Evolutionary conservation across 2,329 filamentous ascomycete species (phyloP).

Genomic region (Colletotrichum brevisporum): DNA sequence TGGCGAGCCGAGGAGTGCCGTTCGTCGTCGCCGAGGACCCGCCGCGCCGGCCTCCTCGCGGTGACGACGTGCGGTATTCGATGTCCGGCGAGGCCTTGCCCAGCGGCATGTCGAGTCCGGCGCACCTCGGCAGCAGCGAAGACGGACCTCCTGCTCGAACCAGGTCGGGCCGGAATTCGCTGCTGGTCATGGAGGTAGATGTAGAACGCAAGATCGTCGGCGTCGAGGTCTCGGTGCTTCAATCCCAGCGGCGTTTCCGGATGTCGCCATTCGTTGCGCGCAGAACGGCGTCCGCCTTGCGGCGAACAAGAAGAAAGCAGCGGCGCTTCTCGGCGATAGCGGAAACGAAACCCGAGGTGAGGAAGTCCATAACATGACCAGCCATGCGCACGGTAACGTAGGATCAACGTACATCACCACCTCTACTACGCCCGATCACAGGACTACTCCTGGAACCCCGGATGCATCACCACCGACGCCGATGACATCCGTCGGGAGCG

Average conservation of each 20-base stretch:
- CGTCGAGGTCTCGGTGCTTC: conserved; percentile 7
- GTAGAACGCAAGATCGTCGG: conserved; percentile 12
- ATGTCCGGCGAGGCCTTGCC: background rate
- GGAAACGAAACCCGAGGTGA: background rate
- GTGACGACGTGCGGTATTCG: no score
- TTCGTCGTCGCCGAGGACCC: no score
- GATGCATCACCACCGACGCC: background rate
- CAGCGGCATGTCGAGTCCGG: no score
- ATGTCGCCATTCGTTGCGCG: no score
- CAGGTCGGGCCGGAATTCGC: background rate
- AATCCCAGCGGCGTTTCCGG: conserved; percentile 18
- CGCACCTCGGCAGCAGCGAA: conserved; percentile 20
- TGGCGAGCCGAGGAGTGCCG: no score
- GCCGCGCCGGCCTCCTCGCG: no score
- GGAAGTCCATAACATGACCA: no score
- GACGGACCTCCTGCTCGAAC: conserved; percentile 14
- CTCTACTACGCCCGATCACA: background rate
- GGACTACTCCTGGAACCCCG: background rate
- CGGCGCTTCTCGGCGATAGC: fast-evolving
- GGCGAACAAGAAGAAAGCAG: background rate
- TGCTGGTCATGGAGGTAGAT: conserved; percentile 23
- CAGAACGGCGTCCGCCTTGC: background rate
- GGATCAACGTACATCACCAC: no score
- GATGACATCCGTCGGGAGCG: background rate
- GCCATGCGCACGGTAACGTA: no score